A percentile compares a stretch with the other conserved stretches of the same genome.
These are phyloP conservation scores for Candida coleopterorum DNA, from an alignment of 805 yeast genomes.

Conservation along the genomic window DNA sequence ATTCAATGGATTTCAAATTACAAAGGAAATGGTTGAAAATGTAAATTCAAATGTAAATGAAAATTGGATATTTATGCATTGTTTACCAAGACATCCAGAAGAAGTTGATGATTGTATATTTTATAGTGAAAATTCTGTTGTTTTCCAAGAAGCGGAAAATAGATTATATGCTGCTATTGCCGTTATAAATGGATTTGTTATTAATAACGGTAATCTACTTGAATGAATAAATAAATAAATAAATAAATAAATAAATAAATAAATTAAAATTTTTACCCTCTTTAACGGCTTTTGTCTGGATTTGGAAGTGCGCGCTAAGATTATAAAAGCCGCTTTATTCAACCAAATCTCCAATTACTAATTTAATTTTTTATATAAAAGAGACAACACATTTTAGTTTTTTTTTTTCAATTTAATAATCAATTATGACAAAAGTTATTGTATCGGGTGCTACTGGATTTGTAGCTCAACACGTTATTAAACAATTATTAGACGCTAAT, in stretches of 20 bases:
- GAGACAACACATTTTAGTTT: no score
- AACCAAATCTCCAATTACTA: no score
- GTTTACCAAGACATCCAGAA: slow-evolving; percentile 91
- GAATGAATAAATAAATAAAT: background rate
- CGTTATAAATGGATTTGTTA: slow-evolving; percentile 82
- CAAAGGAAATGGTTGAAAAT: slow-evolving; percentile 51
- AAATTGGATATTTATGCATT: slow-evolving; percentile 93
- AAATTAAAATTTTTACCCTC: no score
- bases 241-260: no score
- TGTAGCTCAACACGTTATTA: slow-evolving; percentile 48
- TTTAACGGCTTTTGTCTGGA: no score
- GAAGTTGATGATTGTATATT: slow-evolving; percentile 94
- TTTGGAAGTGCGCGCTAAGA: background rate
- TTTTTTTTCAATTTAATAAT: no score
- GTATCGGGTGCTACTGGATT: slow-evolving; percentile 56
- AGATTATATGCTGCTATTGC: slow-evolving; percentile 95
- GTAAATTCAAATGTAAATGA: slow-evolving; percentile 50
- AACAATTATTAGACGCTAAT: slow-evolving; percentile 32
- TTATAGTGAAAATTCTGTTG: slow-evolving; percentile 73
- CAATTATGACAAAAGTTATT: slow-evolving; percentile 27
- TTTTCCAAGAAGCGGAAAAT: slow-evolving; percentile 94
- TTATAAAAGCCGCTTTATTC: background rate
- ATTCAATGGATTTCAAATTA: slow-evolving; percentile 84
- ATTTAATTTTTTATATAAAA: no score
- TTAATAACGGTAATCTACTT: slow-evolving; percentile 67